Base-by-base conservation (phyloP, 1,284 basidiomycete genomes). In the Papiliotrema nemorosa region DNA sequence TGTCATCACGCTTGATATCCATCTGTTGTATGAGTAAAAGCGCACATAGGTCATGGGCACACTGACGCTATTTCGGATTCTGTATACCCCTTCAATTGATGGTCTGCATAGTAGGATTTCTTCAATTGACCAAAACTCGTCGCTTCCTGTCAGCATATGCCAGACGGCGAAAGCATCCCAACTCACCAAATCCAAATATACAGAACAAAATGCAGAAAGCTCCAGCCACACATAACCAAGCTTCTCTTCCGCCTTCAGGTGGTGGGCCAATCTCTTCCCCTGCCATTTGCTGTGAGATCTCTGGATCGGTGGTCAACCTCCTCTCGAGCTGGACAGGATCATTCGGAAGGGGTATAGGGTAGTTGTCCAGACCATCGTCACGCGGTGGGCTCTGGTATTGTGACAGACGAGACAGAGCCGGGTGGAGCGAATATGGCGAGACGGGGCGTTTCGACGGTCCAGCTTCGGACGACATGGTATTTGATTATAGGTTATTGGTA, bases 171-270 rank as follows among this genome's bases (percentile, higher is more conserved):
- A 5, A 16, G 7, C 40, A 7, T 26, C 16, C n/a, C 27, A 29
- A 69, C 69, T 58, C 50, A 73, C 71, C 59, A 21, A 73, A 60
- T 3, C 72, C 72, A 43, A 73, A 71, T 10, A 70, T 50, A 18
- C 63, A 66, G 47, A 74, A 73, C 35, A 69, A 46, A 9, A 69
- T 55, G 12, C 69, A 63, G 42, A 69, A 68, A 3, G 66, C 60
- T 10, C 62, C 58, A 18, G 48, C 31, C 6, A 74, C 66, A 31
- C 63, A 63, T n/a, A 58, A 49, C 71, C 72, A 74, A 25, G 72
- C 72, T 18, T 68, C 59, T 9, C 44, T 57, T 7, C 71, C 72
- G 10, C 72, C 72, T 49, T 74, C 71, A 5, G 72, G 72, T 22
- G 71, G 68, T 3, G 69, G 69, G 22, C 66, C 69, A 16, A 69